Evolutionary conservation across 805 yeast genomes (phyloP).

Genomic region (Martiniozyma abietophila): DNA sequence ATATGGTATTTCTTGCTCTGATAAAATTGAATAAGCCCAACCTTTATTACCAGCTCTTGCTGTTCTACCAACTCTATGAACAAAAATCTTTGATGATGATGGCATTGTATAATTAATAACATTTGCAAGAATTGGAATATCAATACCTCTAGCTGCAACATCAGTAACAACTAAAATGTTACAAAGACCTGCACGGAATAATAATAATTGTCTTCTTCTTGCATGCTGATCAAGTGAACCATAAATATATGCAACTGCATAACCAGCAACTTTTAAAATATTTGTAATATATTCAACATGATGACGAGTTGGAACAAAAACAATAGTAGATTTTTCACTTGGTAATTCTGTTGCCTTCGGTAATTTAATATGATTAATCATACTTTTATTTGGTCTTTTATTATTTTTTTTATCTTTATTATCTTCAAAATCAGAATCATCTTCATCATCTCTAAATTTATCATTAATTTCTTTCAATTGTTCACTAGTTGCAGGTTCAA

Average conservation of each 20-base stretch:
- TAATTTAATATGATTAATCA: constrained; percentile 42
- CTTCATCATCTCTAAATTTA: constrained; percentile 45
- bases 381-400: constrained; percentile 9
- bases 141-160: constrained; percentile 98
- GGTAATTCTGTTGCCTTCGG: constrained; percentile 83
- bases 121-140: constrained; percentile 92
- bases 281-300: constrained; percentile 87
- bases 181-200: constrained; percentile 78
- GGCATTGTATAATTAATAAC: constrained; percentile 90
- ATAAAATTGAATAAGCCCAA: constrained; percentile 90
- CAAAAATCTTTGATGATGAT: constrained; percentile 83
- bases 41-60: constrained; percentile 98
- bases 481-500: constrained; percentile 73
- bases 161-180: constrained; percentile 92
- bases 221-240: constrained; percentile 95
- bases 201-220: constrained; percentile 76
- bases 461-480: constrained; percentile 45
- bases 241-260: constrained; percentile 77
- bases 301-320: constrained; percentile 95
- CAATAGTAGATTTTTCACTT: constrained; percentile 75
- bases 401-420: constrained; percentile 26
- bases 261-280: constrained; percentile 68
- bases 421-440: constrained; percentile 35
- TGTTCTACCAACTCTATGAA: constrained; percentile 98
- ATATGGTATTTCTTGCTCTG: constrained; percentile 83